These are phyloP conservation scores for Pythium utonaiense DNA, from an alignment of 352 stramenopile genomes.

Conservation along the genomic window DNA sequence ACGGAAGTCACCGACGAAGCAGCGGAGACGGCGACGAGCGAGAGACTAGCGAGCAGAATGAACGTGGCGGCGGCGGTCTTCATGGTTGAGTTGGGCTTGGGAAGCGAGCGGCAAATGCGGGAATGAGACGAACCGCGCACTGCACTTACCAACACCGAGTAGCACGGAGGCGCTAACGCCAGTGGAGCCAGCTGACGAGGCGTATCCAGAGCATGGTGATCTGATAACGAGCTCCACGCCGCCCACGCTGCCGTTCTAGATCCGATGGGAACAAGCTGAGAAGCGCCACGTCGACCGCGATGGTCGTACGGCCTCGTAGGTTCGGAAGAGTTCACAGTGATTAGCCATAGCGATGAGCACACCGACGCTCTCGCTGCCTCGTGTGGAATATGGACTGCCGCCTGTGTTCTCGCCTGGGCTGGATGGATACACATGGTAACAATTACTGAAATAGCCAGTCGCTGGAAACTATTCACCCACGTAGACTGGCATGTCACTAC, in stretches of 20 bases:
- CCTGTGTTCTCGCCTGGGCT: not conserved
- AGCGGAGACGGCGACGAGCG: constrained; percentile 8
- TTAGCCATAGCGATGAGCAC: too few species aligned
- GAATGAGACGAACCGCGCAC: constrained; percentile 1
- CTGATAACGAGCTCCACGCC: not conserved
- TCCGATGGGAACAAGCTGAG: not conserved
- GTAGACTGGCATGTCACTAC: not conserved
- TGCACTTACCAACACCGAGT: not conserved
- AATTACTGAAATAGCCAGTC: not conserved
- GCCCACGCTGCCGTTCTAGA: not conserved
- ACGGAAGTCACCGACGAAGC: constrained; percentile 24
- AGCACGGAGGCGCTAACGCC: too few species aligned
- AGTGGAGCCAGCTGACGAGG: too few species aligned
- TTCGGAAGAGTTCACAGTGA: too few species aligned
- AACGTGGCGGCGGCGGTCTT: constrained; percentile 23
- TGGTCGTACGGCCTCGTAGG: not conserved
- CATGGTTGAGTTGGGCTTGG: not conserved
- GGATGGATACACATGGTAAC: not conserved
- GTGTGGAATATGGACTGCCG: not conserved
- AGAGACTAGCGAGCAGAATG: constrained; percentile 28
- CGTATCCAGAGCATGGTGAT: not conserved
- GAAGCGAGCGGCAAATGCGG: not conserved
- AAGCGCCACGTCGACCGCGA: not conserved
- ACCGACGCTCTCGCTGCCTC: too few species aligned
- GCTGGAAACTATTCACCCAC: not conserved